phyloP scores from a whole-genome alignment of 2,329 filamentous ascomycete species.

The Aspergillus felis region DNA sequence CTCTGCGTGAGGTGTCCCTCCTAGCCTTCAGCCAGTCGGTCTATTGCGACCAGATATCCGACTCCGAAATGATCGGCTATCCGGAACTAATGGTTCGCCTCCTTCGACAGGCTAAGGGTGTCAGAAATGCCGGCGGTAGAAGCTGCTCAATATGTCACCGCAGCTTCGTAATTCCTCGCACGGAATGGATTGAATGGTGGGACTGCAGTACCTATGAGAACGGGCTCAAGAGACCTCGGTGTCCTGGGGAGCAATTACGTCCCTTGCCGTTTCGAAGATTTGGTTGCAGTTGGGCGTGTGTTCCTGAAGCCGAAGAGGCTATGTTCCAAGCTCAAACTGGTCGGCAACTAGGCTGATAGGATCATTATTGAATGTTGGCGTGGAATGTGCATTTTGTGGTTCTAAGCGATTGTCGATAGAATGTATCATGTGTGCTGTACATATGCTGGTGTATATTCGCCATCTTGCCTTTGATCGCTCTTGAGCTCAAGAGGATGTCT shows the following conservation, averaged over 20 bases:
- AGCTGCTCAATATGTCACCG: conserved; percentile 39
- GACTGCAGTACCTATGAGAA: conserved; percentile 39
- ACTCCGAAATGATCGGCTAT: conserved; percentile 31
- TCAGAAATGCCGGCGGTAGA: conserved; percentile 36
- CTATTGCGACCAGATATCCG: conserved; percentile 34
- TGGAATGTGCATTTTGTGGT: neutral
- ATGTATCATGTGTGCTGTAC: neutral
- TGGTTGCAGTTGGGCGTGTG: conserved; percentile 41
- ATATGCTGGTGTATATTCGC: neutral
- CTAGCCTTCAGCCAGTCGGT: conserved; percentile 35
- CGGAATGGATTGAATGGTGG: conserved; percentile 46
- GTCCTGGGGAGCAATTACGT: conserved; percentile 27
- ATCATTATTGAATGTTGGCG: neutral
- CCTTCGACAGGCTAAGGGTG: conserved; percentile 31
- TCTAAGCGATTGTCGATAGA: neutral
- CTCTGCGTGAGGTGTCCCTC: conserved; percentile 42
- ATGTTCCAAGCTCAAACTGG: neutral
- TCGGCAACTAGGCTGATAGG: neutral
- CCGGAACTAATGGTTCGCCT: conserved; percentile 33
- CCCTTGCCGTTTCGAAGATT: conserved; percentile 39
- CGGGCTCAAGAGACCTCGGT: conserved; percentile 30
- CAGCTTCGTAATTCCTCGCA: conserved; percentile 39
- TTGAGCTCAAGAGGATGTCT: too few relatives aligned
- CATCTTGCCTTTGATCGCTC: neutral
- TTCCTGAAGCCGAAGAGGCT: conserved; percentile 13